Evolutionary conservation across 345 rosid genomes (phyloP), one percentile per base, ranked within the genome.

Genomic region (Dipteronia dyeriana): DNA sequence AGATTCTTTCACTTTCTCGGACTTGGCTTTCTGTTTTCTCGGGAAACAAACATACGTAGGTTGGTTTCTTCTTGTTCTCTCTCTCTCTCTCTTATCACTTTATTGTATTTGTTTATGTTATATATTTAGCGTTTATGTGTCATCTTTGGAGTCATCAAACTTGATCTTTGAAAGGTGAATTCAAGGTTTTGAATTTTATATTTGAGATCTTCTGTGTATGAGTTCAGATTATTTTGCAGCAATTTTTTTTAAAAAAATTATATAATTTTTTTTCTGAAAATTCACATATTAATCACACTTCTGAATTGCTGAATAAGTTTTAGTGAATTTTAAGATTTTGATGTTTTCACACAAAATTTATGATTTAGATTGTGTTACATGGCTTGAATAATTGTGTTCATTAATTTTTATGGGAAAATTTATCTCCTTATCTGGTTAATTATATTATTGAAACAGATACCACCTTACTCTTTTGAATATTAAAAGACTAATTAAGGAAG

Each of bases 1-100:
- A n/a, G 61, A 56, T 56, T 9, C 72, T 39, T 54, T 29, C 68
- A 25, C n/a, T 68, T 17, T 70, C 69, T 68, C 12, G 16, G 39
- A 47, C 71, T 3, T 20, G 41, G 38, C 66, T 43, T 71, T 23
- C 39, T 47, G 60, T 26, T 60, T 74, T 70, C 76, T 70, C 45
- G 25, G 71, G 73, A 73, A 79, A 68, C 66, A 75, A 78, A 75
- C 76, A 64, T 20, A 62, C 49, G 80, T 75, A 41, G 38, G 41
- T 65, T 3, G 3, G 56, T 23, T 56, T 66, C 11, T 43, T 76
- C 16, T 14, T 23, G 31, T 25, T 31, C 49, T 7, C 8, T 25
- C 4, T 47, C 3, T 59, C 31, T 29, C 31, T 29, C 31, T 29
- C 31, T 54, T n/a, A 9, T 23, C 53, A 25, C n/a, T 29, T 34